Conservation (phyloP, 2,329 filamentous ascomycete species). For the Ascochyta clinopodiicola region DNA sequence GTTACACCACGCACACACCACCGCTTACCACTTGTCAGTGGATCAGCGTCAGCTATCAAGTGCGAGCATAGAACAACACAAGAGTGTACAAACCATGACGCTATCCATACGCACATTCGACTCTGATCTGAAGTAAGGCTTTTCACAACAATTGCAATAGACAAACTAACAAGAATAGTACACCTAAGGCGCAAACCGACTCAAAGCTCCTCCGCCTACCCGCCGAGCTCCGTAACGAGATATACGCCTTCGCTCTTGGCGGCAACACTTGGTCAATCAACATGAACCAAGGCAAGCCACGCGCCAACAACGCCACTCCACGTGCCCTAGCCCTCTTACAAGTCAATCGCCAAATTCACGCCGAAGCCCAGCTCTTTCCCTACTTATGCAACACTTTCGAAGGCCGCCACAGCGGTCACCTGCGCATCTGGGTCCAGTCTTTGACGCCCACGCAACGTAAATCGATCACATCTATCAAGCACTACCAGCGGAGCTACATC, state of each 20-base stretch:
- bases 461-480: neutral
- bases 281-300: neutral
- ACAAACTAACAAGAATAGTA: neutral
- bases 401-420: slow-evolving; percentile 1
- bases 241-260: slow-evolving; percentile 12
- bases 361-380: slow-evolving; percentile 6
- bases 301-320: neutral
- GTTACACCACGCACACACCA: neutral
- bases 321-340: slow-evolving; percentile 2
- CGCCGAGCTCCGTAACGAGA: slow-evolving; percentile 18
- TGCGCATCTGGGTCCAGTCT: slow-evolving; percentile 3
- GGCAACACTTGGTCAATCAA: slow-evolving; percentile 7
- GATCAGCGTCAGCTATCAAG: neutral
- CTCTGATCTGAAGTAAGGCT: neutral
- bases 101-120: neutral
- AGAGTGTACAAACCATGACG: neutral
- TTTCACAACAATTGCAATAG: neutral
- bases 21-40: neutral
- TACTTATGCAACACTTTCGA: slow-evolving; percentile 10
- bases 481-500: slow-evolving; percentile 4
- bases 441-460: neutral
- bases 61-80: neutral
- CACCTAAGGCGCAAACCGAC: neutral
- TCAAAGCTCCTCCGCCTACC: slow-evolving; percentile 8
- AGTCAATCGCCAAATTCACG: slow-evolving; percentile 6